Conservation (phyloP, 2,329 filamentous ascomycete genomes). For the Arthrobotrys pseudoclavata region DNA sequence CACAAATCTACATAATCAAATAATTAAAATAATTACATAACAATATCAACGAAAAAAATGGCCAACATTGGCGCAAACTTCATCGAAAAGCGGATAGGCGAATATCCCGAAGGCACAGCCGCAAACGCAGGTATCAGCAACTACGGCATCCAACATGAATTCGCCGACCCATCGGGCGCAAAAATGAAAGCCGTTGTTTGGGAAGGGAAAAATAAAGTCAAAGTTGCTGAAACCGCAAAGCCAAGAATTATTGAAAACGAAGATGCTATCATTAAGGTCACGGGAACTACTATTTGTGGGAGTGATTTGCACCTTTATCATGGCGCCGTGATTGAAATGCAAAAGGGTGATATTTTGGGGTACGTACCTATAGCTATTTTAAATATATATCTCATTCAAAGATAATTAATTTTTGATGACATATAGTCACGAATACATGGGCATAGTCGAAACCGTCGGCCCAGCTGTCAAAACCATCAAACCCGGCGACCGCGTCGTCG, state of each 20-base stretch:
- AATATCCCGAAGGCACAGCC: slow-evolving; percentile 74
- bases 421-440: slow-evolving; percentile 70
- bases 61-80: slow-evolving; percentile 53
- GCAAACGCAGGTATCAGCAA: slow-evolving; percentile 61
- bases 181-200: slow-evolving; percentile 85
- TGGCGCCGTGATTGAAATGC: slow-evolving; percentile 72
- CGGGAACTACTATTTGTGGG: slow-evolving; percentile 70
- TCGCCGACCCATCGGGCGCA: slow-evolving; percentile 70
- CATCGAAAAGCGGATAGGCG: slow-evolving; percentile 76
- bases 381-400: too few relatives aligned
- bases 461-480: slow-evolving; percentile 70
- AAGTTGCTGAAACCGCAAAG: slow-evolving; percentile 58
- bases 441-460: slow-evolving; percentile 72
- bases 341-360: slow-evolving; percentile 77
- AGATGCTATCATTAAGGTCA: slow-evolving; percentile 64
- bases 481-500: slow-evolving; percentile 79
- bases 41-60: slow-evolving; percentile 26
- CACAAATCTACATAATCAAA: too few relatives aligned
- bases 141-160: slow-evolving; percentile 71
- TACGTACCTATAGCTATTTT: background rate
- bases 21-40: too few relatives aligned
- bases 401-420: too few relatives aligned
- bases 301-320: slow-evolving; percentile 74
- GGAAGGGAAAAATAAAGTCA: slow-evolving; percentile 69
- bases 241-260: slow-evolving; percentile 63